Evolutionary conservation across 495 filamentous ascomycete genomes (phyloP), one percentile per base, ranked within the genome.

Genomic region (Polyplosphaeria fusca): DNA sequence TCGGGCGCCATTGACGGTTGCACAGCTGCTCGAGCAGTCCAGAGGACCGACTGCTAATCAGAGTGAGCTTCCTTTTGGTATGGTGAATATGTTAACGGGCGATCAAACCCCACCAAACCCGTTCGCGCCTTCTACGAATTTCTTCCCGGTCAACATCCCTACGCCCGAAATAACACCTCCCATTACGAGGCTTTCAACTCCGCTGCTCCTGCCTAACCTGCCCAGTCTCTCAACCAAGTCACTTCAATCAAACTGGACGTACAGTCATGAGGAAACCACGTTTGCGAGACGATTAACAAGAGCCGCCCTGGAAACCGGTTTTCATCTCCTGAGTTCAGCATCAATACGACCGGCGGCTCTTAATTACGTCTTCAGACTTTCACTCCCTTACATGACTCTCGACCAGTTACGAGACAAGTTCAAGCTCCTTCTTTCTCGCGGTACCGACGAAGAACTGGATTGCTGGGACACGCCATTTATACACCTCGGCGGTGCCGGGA

Each of bases 241-340:
- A n/a, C 27, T 57, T 25, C 38, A 16, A n/a, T 40, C 57, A 2
- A 77, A 78, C 0, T 65, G 48, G 3, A 76, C 76, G 0, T 80
- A 80, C 61, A 71, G 77, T 27, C 74, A 82, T 39, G 76, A 82
- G 22, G 89, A 93, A 70, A 73, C 74, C 13, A 79, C 79, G n/a
- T 88, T 94, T 57, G 82, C 82, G 16, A 81, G 88, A 0, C 76
- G 83, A 12, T 74, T 93, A 22, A 86, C 89, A 19, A 78, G 89
- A 9, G 78, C 77, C 47, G 75, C 81, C 5, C 61, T 85, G 13
- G 89, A 95, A 69, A 71, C 75, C 37, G 86, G 77, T 4, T 78
- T 82, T 52, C 68, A 71, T 37, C 76, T 91, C n/a, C 70, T 91
- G 26, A 70, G 74, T 19, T 74, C 82, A 52, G 70, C 83, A 4